Evolutionary conservation across 116 monocot genomes (phyloP).

Genomic region (Trichopus zeylanicus): DNA sequence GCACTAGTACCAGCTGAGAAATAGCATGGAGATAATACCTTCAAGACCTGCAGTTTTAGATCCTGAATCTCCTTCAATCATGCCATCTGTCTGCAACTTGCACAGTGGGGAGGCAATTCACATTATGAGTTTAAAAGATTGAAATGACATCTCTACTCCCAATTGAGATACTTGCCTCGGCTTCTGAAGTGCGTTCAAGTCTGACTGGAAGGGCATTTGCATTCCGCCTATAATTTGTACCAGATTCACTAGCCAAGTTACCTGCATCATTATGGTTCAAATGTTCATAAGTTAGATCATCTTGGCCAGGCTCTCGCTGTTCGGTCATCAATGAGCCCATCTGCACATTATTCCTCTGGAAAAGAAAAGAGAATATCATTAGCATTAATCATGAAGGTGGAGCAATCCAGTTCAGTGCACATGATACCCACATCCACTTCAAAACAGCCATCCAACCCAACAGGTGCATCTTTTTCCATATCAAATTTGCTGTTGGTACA

Average conservation of each 20-base stretch:
- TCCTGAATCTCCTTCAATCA: not conserved
- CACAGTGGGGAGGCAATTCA: not conserved
- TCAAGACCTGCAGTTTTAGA: not conserved
- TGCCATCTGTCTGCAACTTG: constrained; percentile 11
- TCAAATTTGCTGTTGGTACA: not conserved
- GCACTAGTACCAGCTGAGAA: not conserved
- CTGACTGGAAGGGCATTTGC: not conserved
- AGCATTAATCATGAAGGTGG: not conserved
- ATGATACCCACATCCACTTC: constrained; percentile 12
- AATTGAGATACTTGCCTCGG: constrained; percentile 9
- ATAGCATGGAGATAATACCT: not conserved
- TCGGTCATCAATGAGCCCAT: not conserved
- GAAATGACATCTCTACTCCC: not conserved
- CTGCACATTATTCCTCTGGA: constrained; percentile 2
- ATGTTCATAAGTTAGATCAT: constrained; percentile 1
- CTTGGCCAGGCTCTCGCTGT: not conserved
- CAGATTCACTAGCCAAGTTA: not conserved
- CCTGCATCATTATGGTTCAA: not conserved
- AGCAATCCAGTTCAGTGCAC: not conserved
- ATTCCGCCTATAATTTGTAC: not conserved
- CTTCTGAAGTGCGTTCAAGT: not conserved
- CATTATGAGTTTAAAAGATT: not conserved
- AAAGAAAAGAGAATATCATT: not conserved
- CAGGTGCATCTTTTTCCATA: not conserved
- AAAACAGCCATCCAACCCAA: not conserved